These are phyloP conservation scores for Ceratobasidium sp. DNA, from an alignment of 1,284 basidiomycete genomes.

Conservation along the genomic window DNA sequence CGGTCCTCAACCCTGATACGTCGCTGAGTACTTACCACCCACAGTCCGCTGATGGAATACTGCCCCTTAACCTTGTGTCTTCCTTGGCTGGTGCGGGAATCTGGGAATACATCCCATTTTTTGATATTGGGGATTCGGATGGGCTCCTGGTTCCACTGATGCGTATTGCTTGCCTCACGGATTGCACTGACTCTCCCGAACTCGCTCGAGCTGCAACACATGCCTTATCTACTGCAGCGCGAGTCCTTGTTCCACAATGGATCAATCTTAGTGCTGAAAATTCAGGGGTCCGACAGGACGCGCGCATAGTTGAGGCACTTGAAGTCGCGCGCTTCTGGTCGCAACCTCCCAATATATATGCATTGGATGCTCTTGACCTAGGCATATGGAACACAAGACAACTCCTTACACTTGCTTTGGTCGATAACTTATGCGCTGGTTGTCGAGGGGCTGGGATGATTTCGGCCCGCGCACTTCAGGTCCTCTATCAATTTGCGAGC, in stretches of 20 bases:
- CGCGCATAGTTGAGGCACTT: no score
- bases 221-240: background rate
- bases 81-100: background rate
- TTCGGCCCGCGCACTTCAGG: no score
- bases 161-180: background rate
- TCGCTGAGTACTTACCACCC: background rate
- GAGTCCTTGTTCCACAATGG: background rate
- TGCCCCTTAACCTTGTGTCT: background rate
- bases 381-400: no score
- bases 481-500: no score
- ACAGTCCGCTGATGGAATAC: background rate
- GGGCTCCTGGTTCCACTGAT: background rate
- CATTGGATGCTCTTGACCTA: no score
- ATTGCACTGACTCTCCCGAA: background rate
- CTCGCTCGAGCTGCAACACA: background rate
- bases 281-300: no score
- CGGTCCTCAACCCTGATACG: background rate
- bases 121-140: slow-evolving; percentile 1
- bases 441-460: no score
- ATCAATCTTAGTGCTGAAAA: background rate
- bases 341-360: no score
- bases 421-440: no score
- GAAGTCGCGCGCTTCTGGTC: no score
- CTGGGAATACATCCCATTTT: background rate
- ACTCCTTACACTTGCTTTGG: no score